These are phyloP conservation scores for Vitis rupestris DNA, from an alignment of 164 flowering plant species.

Conservation along the genomic window DNA sequence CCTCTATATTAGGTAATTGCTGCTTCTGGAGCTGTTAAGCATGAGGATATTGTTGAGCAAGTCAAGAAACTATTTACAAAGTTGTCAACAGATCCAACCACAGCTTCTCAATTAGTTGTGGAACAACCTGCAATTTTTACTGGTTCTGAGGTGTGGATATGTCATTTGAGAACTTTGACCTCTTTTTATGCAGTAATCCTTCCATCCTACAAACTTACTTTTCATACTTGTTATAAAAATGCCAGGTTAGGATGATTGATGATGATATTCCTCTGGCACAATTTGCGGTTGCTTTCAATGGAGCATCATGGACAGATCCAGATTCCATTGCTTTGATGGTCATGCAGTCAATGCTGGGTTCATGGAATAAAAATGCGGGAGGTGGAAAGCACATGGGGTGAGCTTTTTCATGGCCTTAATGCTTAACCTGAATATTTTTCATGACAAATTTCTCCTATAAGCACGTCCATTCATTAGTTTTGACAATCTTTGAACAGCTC, in stretches of 20 bases:
- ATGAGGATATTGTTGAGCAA: conserved; percentile 86
- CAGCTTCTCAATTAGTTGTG: conserved; percentile 73
- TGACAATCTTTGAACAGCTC: conserved; percentile 50
- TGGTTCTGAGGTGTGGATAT: conserved; percentile 84
- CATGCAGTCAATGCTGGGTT: conserved; percentile 92
- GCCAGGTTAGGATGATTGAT: conserved; percentile 84
- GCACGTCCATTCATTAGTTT: conserved; percentile 8
- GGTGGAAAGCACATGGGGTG: conserved; percentile 98
- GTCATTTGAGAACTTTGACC: neutral
- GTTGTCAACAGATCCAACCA: conserved; percentile 72
- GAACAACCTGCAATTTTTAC: conserved; percentile 82
- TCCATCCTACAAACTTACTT: neutral
- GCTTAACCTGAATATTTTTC: neutral
- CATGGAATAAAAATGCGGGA: conserved; percentile 77
- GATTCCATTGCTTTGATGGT: conserved; percentile 97
- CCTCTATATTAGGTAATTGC: conserved; percentile 64
- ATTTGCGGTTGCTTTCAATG: conserved; percentile 93
- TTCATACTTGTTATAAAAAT: neutral
- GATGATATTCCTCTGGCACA: conserved; percentile 91
- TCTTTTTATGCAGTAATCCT: neutral
- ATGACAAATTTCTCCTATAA: neutral
- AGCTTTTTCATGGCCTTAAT: conserved; percentile 8
- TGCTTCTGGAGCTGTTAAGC: conserved; percentile 94
- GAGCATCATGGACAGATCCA: conserved; percentile 99
- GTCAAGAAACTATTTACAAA: conserved; percentile 82